Percentiles rank a stretch among this genome's conserved stretches.
Conservation (phyloP, 768 basidiomycete genomes). For the Lactarius deliciosus region DNA sequence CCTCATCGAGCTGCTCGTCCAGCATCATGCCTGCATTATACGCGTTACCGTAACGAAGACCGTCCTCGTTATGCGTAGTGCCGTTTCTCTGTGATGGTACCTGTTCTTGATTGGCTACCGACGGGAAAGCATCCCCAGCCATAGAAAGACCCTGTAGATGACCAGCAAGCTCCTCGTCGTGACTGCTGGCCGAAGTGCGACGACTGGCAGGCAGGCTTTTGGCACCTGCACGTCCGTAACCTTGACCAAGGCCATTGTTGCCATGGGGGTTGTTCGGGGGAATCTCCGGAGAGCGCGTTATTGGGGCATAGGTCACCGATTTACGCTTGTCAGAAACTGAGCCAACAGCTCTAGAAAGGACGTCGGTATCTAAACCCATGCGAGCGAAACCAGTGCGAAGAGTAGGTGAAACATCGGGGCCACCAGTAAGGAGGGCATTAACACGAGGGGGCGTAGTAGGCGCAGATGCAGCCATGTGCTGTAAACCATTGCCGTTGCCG, state of each 20-base stretch:
- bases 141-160: constrained; percentile 74
- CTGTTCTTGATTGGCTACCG: constrained; percentile 50
- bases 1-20: constrained; percentile 90
- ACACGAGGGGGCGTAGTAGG: constrained; percentile 86
- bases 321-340: constrained; percentile 75
- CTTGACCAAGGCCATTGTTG: constrained; percentile 44
- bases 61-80: constrained; percentile 59
- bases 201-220: constrained; percentile 94
- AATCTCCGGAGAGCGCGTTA: constrained; percentile 71
- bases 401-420: constrained; percentile 44
- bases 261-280: constrained; percentile 34
- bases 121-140: constrained; percentile 62
- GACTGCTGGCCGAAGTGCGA: constrained; percentile 83
- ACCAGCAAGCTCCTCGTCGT: constrained; percentile 77
- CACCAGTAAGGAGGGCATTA: constrained; percentile 63
- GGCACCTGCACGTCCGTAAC: constrained; percentile 67
- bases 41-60: constrained; percentile 54
- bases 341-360: constrained; percentile 68
- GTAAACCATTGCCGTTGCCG: constrained; percentile 47
- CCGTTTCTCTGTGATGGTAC: constrained; percentile 54
- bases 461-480: constrained; percentile 83
- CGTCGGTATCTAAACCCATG: constrained; percentile 53
- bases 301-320: constrained; percentile 81
- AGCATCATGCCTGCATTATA: constrained; percentile 89
- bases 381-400: constrained; percentile 47